These are phyloP conservation scores for Pythium phragmiticola DNA, from an alignment of 352 stramenopile species.

Conservation along the genomic window DNA sequence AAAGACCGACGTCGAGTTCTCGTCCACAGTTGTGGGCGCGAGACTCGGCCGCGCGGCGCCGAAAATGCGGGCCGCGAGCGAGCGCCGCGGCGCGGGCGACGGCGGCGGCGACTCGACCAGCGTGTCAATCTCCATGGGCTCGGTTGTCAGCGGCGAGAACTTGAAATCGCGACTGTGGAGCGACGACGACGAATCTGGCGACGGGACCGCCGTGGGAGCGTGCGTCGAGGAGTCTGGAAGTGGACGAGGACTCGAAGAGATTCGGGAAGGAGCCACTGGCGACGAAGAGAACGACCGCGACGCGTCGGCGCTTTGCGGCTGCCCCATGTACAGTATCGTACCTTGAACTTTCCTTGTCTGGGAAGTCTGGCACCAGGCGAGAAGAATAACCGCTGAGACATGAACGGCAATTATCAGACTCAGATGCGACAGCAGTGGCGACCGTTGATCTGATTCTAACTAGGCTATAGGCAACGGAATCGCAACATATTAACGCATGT, in stretches of 20 bases:
- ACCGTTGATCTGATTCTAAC: neutral
- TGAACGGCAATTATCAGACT: neutral
- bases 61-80: conserved; percentile 13
- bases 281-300: neutral
- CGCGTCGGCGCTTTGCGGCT: conserved; percentile 11
- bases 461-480: no score
- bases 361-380: neutral
- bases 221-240: neutral
- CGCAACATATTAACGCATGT: neutral
- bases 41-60: conserved; percentile 11
- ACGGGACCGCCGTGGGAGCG: conserved; percentile 2
- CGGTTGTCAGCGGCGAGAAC: neutral
- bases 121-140: neutral
- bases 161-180: neutral
- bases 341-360: neutral
- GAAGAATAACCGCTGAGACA: neutral
- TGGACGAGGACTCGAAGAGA: neutral
- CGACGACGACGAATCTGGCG: neutral
- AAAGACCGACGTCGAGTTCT: neutral
- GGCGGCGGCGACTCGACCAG: neutral
- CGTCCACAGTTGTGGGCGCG: conserved; percentile 4
- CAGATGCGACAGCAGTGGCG: neutral
- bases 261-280: neutral
- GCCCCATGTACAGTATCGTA: conserved; percentile 3
- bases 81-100: conserved; percentile 14